These are phyloP conservation scores for Epichloe elymi DNA, from an alignment of 2,329 filamentous ascomycete species.

Conservation along the genomic window DNA sequence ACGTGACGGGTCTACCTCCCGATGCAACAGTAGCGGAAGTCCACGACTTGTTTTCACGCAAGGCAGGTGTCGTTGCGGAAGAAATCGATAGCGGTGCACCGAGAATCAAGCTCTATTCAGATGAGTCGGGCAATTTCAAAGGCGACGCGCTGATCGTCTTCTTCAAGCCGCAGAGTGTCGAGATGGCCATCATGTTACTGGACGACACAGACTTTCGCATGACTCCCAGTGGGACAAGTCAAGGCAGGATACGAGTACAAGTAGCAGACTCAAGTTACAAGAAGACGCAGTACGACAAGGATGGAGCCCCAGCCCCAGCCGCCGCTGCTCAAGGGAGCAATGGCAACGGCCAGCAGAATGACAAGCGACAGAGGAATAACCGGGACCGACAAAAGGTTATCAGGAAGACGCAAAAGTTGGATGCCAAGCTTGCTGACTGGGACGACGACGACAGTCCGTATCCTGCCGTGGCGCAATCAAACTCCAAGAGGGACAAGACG, in stretches of 20 bases:
- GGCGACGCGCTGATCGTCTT: conserved; percentile 89
- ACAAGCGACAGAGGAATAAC: conserved; percentile 34
- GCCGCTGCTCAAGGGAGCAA: conserved; percentile 8
- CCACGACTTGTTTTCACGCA: conserved; percentile 65
- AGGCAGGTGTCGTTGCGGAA: conserved; percentile 84
- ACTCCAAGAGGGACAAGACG: conserved; percentile 55
- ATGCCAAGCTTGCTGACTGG: conserved; percentile 90
- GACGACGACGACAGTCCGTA: conserved; percentile 78
- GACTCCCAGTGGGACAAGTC: conserved; percentile 32
- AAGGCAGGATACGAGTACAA: conserved; percentile 65
- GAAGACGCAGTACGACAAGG: conserved; percentile 56
- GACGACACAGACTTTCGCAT: conserved; percentile 75
- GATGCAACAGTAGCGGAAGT: conserved; percentile 75
- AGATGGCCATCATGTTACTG: conserved; percentile 66
- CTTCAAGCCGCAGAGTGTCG: conserved; percentile 88
- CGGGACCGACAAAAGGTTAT: conserved; percentile 83
- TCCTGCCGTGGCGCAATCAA: conserved; percentile 27
- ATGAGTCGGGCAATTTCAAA: conserved; percentile 75
- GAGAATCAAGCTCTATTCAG: conserved; percentile 84
- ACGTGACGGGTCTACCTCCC: conserved; percentile 73
- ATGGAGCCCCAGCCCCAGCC: conserved; percentile 5
- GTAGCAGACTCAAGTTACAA: conserved; percentile 87
- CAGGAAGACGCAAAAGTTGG: conserved; percentile 78
- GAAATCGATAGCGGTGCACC: conserved; percentile 80
- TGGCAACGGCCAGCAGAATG: conserved; percentile 20